Evolutionary conservation across 306 rosid genomes (phyloP).

Genomic region (Quercus ilex): DNA sequence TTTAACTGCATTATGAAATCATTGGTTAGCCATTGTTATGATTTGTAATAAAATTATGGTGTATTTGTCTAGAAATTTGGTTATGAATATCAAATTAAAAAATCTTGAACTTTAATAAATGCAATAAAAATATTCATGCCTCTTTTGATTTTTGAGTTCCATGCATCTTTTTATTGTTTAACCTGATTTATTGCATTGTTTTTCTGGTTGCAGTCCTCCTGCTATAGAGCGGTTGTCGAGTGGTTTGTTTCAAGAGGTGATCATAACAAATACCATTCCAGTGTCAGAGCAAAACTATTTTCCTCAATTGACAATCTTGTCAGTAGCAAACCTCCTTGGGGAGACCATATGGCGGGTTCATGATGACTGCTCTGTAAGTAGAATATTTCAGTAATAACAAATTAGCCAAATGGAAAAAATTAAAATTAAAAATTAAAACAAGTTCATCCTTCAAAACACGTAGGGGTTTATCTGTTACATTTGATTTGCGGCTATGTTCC

Average conservation of each 20-base stretch:
- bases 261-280: constrained; percentile 88
- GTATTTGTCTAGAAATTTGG: not conserved
- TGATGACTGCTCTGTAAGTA: constrained; percentile 98
- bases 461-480: not conserved
- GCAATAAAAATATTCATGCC: not conserved
- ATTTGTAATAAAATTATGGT: not conserved
- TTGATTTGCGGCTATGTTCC: not conserved
- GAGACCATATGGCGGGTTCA: constrained; percentile 99
- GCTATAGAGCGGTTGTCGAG: constrained; percentile 90
- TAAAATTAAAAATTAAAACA: not conserved
- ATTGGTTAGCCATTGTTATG: not conserved
- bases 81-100: not conserved
- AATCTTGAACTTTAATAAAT: not conserved
- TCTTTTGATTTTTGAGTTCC: not conserved
- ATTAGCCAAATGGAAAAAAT: not conserved
- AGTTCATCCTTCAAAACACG: constrained; percentile 5
- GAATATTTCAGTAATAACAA: constrained; percentile 55
- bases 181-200: constrained; percentile 6
- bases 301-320: constrained; percentile 85
- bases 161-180: not conserved
- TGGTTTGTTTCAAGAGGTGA: constrained; percentile 94
- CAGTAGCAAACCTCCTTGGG: constrained; percentile 95
- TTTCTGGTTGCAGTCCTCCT: constrained; percentile 72
- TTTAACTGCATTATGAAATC: not conserved
- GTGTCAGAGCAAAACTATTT: constrained; percentile 77